Evolutionary conservation across 345 rosid genomes (phyloP), one percentile per base, ranked within the genome.

Genomic region (Tarenaya hassleriana): DNA sequence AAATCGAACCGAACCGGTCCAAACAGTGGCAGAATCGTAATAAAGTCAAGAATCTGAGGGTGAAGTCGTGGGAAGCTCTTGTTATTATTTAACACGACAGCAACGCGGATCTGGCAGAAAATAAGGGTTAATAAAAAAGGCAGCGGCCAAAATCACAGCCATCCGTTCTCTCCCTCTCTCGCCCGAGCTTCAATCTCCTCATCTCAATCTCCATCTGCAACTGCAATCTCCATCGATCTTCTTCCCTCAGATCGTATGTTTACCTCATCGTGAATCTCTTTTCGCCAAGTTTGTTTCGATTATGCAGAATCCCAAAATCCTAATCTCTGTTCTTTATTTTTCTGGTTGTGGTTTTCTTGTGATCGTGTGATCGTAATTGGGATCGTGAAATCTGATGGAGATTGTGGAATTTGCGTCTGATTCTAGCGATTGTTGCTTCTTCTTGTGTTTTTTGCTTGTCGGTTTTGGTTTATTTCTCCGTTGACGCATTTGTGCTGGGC

Each of bases 31-130:
- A 35, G 4, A 35, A 10, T 9, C 40, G 40, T 50, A 56, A 50
- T 37, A 27, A 56, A 64, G 17, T 0, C 0, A 1, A 8, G 31
- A 55, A 41, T 48, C n/a, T 1, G 34, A 54, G 45, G 68, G 56
- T 7, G 9, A 14, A 49, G 41, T 21, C 7, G 0, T 0, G 11
- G 1, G 10, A 49, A 55, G 14, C 10, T 37, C 12, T 41, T 56
- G 33, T 48, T 29, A 19, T 38, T 18, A 47, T 32, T 41, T 63
- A 56, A 63, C 45, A 56, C 56, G 64, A 52, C 49, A 65, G 50
- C 69, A 40, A 65, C 69, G 64, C 41, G 70, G 64, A 66, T 64
- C 69, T 64, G 69, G 53, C 37, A 44, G 58, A 56, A 51, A 8
- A 24, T 14, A 50, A 50, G 47, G 58, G 58, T 50, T 64, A 50